A percentile compares a stretch with the other conserved stretches of the same genome.
phyloP scores from a whole-genome alignment of 139 green algal genomes.

The Chlamydomonas urium region DNA sequence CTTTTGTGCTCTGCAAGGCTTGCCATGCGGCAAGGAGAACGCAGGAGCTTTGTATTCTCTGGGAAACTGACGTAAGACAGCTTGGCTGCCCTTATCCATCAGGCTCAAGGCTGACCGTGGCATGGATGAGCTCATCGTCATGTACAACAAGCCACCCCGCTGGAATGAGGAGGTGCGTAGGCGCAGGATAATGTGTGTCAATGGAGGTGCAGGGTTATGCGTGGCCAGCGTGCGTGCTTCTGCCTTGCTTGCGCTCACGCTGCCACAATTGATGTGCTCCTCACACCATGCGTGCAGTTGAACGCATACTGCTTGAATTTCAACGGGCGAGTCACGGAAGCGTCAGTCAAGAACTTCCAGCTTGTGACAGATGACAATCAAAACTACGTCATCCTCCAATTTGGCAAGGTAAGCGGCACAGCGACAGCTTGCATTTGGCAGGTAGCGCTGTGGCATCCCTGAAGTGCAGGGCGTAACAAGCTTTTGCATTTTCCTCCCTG shows the following conservation, averaged over 20 bases:
- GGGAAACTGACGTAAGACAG: no score
- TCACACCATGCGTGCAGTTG: slow-evolving; percentile 43
- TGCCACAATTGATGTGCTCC: background rate
- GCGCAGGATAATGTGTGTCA: no score
- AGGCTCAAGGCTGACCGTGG: slow-evolving; percentile 23
- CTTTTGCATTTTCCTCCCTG: slow-evolving; percentile 34
- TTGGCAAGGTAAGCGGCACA: slow-evolving; percentile 88
- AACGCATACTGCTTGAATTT: slow-evolving; percentile 99
- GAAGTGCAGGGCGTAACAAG: no score
- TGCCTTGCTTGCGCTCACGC: background rate
- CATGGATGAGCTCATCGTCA: slow-evolving; percentile 44
- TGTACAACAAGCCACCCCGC: slow-evolving; percentile 90
- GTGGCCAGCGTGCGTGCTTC: background rate
- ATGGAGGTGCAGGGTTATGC: no score
- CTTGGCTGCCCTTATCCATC: no score
- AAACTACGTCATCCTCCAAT: slow-evolving; percentile 82
- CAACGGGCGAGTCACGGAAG: slow-evolving; percentile 93
- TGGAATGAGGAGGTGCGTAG: slow-evolving; percentile 89
- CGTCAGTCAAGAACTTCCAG: slow-evolving; percentile 99
- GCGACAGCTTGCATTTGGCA: no score
- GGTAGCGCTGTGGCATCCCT: no score
- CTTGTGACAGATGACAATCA: slow-evolving; percentile 65
- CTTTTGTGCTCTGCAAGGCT: no score
- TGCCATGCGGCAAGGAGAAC: no score
- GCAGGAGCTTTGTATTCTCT: no score